phyloP scores from a whole-genome alignment of 169 alveolate genomes.

The Plasmodium knowlesi region DNA sequence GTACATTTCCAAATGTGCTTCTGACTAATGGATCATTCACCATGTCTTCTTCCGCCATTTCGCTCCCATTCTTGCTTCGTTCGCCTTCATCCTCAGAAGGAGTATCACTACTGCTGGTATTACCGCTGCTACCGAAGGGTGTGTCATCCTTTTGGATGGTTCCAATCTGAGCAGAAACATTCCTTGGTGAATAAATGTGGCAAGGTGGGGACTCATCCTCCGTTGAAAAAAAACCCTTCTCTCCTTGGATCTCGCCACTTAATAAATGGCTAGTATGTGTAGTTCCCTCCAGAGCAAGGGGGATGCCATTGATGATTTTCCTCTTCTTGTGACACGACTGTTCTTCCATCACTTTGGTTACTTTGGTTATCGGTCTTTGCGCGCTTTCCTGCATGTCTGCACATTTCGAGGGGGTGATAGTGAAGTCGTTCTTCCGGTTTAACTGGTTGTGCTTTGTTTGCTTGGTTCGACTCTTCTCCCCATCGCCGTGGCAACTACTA shows the following conservation, averaged over 20 bases:
- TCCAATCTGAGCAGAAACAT: background rate
- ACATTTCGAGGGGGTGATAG: background rate
- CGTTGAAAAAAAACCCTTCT: background rate
- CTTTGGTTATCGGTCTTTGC: background rate
- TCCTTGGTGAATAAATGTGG: background rate
- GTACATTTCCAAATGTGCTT: background rate
- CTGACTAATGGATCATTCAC: background rate
- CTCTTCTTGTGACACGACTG: constrained; percentile 8
- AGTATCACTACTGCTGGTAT: background rate
- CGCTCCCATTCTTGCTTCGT: background rate
- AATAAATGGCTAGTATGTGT: background rate
- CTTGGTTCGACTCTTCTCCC: background rate
- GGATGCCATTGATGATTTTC: background rate
- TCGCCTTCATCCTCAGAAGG: background rate
- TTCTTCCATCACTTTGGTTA: constrained; percentile 13
- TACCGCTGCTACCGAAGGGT: background rate
- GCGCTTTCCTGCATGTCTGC: background rate
- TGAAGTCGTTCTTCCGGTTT: background rate
- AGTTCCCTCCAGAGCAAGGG: background rate
- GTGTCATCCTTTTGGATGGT: background rate
- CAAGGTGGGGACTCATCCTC: background rate
- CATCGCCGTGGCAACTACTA: background rate
- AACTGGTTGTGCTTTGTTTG: background rate
- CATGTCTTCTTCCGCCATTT: background rate
- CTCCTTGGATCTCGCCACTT: background rate